Base-by-base conservation (phyloP, 176 grass and related monocot genomes). In the Avena eriantha region DNA sequence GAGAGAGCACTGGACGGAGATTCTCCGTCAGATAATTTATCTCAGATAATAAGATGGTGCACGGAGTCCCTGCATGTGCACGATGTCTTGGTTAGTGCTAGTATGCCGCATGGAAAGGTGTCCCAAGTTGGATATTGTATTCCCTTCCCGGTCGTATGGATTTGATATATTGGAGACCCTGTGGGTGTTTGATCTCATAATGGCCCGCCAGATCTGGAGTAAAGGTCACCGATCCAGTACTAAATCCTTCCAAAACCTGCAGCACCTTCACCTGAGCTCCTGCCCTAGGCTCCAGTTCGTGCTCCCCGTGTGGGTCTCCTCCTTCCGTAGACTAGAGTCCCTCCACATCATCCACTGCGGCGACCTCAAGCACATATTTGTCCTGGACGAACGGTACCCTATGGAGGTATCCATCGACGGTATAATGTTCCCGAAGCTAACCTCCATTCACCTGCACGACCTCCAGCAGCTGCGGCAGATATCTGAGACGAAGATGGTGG, bases 271-370 rank as follows among this genome's bases (percentile, higher is more conserved):
- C 14, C 31, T 75, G 5, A 16, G 69, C 2, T 76, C 31, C 21
- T 87, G 86, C 4, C 69, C 86, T 10, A 81, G 78, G 31, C 85
- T 87, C 10, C 43, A 33, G 45, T 55, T 45, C 29, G 57, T 35
- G 78, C 43, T 82, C 2, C 57, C 69, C 3, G 5, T 87, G 69
- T 17, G 4, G 29, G 0, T 5, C 12, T 0, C 1, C 8, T 23
- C 11, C 35, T 82, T 82, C 48, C 71, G 4, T 0, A 83, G 18
- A 49, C 13, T 89, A 22, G 0, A 66, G 55, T 66, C 82, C 17
- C 4, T 89, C 45, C 82, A 75, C 76, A 66, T 89, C 76, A 56
- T 84, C 33, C 17, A 55, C 18, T 89, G 87, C 5, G 33, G 45
- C 1, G 60, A 77, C 12, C 80, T 88, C 18, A 57, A 0, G 12